Base-by-base conservation (phyloP, 495 filamentous ascomycete species). In the Aspergillus cristatus region DNA sequence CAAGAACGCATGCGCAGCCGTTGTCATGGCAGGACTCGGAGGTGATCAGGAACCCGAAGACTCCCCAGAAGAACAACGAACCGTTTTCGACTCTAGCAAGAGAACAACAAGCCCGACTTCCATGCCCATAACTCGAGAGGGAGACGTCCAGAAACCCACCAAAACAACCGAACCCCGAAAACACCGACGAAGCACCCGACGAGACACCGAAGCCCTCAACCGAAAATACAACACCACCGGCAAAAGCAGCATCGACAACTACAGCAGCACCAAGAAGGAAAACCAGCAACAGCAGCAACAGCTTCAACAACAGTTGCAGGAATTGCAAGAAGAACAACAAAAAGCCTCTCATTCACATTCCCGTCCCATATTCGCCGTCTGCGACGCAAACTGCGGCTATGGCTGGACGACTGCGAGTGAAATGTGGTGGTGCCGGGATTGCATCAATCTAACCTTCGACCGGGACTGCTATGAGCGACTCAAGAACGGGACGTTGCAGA, bases 391-490 rank as follows among this genome's bases (percentile, higher is more conserved):
- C 13, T 60, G 57, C 32, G 47, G 41, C 3, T 35, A 33, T 2
- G 28, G 12, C 8, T 58, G 54, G 56, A 39, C 34, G 4, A 49
- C 38, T 11, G 45, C 57, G 8, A 35, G 53, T 12, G 47, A 60
- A 18, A 51, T 60, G 16, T 58, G 51, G 38, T 39, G 50, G 18
- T 69, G 65, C 54, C 50, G 58, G 35, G 51, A 55, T 22, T 69
- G 63, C 42, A 46, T 60, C 3, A 47, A 58, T 26, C 24, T 59
- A 7, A 37, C 53, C 3, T 52, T 61, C 30, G 46, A 61, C 28
- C 25, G 34, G 12, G 36, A 26, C n/a, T 68, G 64, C 40, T 48
- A 58, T 24, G 38, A 38, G 16, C 43, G 45, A 15, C 42, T 64
- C 1, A 45, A 42, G 7, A 38, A 42, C 3, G 64, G 48, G 10